These are phyloP conservation scores for Annulohypoxylon maeteangense DNA, from an alignment of 495 filamentous ascomycete genomes.

Conservation along the genomic window DNA sequence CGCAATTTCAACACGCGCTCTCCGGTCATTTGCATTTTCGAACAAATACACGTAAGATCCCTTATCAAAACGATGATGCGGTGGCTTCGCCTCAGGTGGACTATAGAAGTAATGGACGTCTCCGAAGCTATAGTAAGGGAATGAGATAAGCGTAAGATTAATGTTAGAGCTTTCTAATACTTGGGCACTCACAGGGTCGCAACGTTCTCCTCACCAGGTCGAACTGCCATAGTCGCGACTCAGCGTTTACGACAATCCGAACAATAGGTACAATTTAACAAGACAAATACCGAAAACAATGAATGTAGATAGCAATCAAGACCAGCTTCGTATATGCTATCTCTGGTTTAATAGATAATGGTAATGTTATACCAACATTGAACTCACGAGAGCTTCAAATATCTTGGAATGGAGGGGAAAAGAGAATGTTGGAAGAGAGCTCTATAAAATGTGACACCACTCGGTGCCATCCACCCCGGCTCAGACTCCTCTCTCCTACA, in stretches of 20 bases:
- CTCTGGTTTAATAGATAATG: background rate
- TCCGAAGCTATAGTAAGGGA: constrained; percentile 70
- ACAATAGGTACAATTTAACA: background rate
- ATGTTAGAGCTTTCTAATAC: background rate
- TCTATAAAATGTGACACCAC: constrained; percentile 11
- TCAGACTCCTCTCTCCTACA: constrained; percentile 9
- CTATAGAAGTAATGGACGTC: constrained; percentile 92
- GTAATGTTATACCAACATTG: background rate
- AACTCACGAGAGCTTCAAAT: constrained; percentile 24
- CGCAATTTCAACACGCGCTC: constrained; percentile 82
- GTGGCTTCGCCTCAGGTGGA: constrained; percentile 72
- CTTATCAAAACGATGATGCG: constrained; percentile 89
- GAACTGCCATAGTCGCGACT: constrained; percentile 71
- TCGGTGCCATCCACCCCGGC: constrained; percentile 16
- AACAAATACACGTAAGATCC: constrained; percentile 90
- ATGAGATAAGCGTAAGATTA: constrained; percentile 19
- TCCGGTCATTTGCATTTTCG: constrained; percentile 73
- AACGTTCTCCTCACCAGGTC: constrained; percentile 79
- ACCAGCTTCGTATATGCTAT: constrained; percentile 7
- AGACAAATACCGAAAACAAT: background rate
- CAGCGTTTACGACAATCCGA: background rate
- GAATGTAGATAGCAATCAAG: background rate
- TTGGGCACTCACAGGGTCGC: constrained; percentile 76
- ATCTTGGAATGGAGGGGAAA: background rate
- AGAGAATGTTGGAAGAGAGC: constrained; percentile 15